Base-by-base conservation (phyloP, 106 monocot species). In the Dactylorhiza incarnata region DNA sequence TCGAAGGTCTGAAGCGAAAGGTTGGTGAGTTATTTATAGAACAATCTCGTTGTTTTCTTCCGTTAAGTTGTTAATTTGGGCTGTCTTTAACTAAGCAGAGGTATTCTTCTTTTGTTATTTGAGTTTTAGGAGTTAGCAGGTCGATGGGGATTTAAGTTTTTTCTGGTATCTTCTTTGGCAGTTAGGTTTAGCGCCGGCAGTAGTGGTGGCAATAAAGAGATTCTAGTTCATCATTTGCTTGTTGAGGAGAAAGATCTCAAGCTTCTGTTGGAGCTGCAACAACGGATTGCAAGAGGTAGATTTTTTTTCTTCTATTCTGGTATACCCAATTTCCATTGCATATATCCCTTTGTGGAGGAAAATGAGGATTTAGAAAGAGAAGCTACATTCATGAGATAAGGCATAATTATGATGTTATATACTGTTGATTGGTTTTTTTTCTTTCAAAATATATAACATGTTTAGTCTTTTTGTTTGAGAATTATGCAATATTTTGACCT, bases 181-280 rank as follows among this genome's bases (percentile, higher is more conserved):
- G 94, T 77, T 76, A 22, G 55, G 15, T 91, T 82, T 73, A 85
- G 85, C 78, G 77, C 87, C 19, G 85, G 85, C 7, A 77, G 62
- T 51, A 69, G 67, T 72, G 82, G 77, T 65, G 86, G 73, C 53
- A 78, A 75, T n/a, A 94, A 81, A 75, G 97, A 99, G 83, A 78
- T 94, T 53, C 69, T 99, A 69, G 91, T 99, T 23, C 97, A 99
- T 75, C 97, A 99, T 79, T 82, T 99, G 79, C 89, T 99, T 75
- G 94, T 99, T 45, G 86, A 80, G 56, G 87, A 86, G 74, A 81
- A 89, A 29, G 80, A 99, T 71, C 80, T 85, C 29, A 88, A 89
- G 52, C 87, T 99, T 71, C 52, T 99, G 68, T 1, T 81, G 19
- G 97, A 99, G 69, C 84, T 99, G 56, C 87, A 99, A 53, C 65